Conservation (phyloP, 2,329 filamentous ascomycete species). For the Microcyclospora pomicola region DNA sequence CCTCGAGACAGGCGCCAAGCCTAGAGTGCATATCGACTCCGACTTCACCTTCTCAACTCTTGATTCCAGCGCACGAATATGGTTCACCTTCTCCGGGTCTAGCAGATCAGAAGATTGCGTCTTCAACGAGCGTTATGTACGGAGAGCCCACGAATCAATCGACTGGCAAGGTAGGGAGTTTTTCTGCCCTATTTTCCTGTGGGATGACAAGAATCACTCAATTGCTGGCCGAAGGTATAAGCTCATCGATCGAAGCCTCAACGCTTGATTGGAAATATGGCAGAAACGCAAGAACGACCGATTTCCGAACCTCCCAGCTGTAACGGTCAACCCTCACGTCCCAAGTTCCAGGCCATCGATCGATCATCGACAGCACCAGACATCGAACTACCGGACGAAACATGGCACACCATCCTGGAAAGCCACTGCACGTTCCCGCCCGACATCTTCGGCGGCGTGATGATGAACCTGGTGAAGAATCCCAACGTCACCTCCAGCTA, state of each 20-base stretch:
- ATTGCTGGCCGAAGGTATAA: neutral
- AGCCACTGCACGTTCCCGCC: conserved; percentile 46
- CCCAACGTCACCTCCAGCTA: conserved; percentile 68
- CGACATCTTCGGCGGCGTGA: conserved; percentile 49
- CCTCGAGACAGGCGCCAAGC: too few species aligned
- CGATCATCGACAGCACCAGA: conserved; percentile 8
- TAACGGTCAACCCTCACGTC: neutral
- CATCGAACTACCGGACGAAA: conserved; percentile 11
- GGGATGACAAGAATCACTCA: neutral
- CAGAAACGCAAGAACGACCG: neutral
- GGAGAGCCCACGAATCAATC: too few species aligned
- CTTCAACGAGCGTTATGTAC: too few species aligned
- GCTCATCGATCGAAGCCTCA: neutral
- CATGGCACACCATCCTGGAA: conserved; percentile 17
- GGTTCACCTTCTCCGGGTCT: too few species aligned
- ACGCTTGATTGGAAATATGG: neutral
- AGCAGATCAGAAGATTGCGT: too few species aligned
- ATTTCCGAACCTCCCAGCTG: neutral
- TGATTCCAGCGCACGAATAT: too few species aligned
- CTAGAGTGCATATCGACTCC: too few species aligned
- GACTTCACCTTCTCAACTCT: too few species aligned
- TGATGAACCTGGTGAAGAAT: conserved; percentile 62
- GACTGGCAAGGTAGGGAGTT: too few species aligned
- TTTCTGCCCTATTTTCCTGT: neutral
- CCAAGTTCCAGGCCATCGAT: conserved; percentile 21